Conservation (phyloP, 768 basidiomycete species). For the Lactarius vividus region DNA sequence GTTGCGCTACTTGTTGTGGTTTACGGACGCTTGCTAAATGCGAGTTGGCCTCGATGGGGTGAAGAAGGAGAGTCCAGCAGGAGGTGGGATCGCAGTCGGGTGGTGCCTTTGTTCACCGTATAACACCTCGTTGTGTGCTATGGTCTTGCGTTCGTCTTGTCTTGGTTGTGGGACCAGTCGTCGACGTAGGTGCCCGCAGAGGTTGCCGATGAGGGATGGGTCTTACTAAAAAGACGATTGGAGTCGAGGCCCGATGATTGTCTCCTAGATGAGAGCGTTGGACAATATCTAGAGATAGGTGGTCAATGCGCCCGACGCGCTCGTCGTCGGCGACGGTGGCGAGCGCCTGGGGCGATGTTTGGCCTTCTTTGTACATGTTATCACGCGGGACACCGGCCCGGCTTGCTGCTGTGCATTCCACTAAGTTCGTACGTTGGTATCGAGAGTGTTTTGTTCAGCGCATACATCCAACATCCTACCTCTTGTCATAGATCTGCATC, state of each 20-base stretch:
- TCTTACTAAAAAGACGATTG: background rate
- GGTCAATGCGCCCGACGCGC: slow-evolving; percentile 28
- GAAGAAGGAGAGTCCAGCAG: background rate
- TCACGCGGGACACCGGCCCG: slow-evolving; percentile 14
- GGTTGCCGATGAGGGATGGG: slow-evolving; percentile 1
- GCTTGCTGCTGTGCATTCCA: background rate
- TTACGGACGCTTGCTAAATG: background rate
- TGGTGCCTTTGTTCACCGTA: background rate
- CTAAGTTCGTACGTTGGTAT: background rate
- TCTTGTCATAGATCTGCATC: background rate
- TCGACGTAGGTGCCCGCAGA: background rate
- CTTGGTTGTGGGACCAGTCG: slow-evolving; percentile 8
- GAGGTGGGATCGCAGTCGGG: background rate
- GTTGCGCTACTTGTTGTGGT: background rate
- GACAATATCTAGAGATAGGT: slow-evolving; percentile 6
- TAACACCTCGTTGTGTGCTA: background rate
- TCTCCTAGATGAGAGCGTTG: background rate
- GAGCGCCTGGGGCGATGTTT: slow-evolving; percentile 25
- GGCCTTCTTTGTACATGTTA: slow-evolving; percentile 24
- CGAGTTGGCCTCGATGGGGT: background rate
- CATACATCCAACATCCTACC: background rate
- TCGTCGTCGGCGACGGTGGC: slow-evolving; percentile 28
- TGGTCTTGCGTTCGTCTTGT: slow-evolving; percentile 8
- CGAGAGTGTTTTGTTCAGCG: background rate
- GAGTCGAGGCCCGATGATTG: background rate